Conservation (phyloP, 2,329 filamentous ascomycete genomes). For the Trichocomaceae sp. region DNA sequence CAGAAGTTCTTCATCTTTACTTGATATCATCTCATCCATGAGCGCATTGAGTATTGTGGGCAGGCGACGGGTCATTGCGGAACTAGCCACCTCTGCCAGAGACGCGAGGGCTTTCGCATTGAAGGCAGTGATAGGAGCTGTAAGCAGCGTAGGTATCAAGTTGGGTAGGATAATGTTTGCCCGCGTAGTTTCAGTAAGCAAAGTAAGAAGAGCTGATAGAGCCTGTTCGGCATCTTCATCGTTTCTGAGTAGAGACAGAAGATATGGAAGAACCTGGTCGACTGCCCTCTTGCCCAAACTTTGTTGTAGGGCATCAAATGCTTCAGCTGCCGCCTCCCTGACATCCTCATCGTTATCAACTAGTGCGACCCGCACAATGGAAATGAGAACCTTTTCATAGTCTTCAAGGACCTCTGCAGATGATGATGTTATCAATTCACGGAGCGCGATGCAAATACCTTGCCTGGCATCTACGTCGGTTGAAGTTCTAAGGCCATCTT, state of each 20-base stretch:
- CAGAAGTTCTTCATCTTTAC: conserved; percentile 66
- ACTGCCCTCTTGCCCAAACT: conserved; percentile 90
- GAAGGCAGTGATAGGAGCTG: conserved; percentile 85
- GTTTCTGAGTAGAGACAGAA: conserved; percentile 80
- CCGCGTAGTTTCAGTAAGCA: conserved; percentile 86
- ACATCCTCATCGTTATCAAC: conserved; percentile 87
- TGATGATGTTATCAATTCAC: conserved; percentile 85
- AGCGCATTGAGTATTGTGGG: conserved; percentile 87
- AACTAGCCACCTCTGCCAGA: conserved; percentile 80
- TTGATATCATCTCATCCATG: conserved; percentile 78
- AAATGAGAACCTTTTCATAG: conserved; percentile 90
- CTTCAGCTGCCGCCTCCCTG: conserved; percentile 90
- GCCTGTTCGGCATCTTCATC: conserved; percentile 88
- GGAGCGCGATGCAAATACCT: conserved; percentile 92
- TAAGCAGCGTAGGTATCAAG: conserved; percentile 85
- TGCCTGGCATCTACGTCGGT: conserved; percentile 90
- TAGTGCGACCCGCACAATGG: conserved; percentile 84
- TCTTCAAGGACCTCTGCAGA: conserved; percentile 84
- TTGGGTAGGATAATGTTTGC: conserved; percentile 97
- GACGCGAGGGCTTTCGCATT: conserved; percentile 93
- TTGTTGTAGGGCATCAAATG: conserved; percentile 90
- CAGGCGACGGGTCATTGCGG: conserved; percentile 82
- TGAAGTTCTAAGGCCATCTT: conserved; percentile 81
- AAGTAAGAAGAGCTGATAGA: conserved; percentile 80
- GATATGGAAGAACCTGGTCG: conserved; percentile 87